Conservation (phyloP, 345 rosid species). For the Dipteronia sinensis region DNA sequence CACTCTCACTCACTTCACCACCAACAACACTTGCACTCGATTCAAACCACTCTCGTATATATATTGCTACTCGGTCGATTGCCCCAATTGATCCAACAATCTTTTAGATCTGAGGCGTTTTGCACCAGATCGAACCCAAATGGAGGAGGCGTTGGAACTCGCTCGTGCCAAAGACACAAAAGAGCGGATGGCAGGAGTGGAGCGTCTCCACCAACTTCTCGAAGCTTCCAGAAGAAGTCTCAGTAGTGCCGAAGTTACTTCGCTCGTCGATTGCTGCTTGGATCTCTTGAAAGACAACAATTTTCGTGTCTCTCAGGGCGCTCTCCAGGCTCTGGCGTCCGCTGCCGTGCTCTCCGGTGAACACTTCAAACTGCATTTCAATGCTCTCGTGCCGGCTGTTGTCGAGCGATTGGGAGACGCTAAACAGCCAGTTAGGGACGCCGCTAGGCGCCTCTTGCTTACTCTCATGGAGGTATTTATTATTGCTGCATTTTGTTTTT, state of each 20-base stretch:
- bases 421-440: conserved; percentile 94
- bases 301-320: conserved; percentile 92
- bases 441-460: conserved; percentile 87
- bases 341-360: conserved; percentile 98
- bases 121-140: conserved; percentile 52
- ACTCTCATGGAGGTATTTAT: conserved; percentile 94
- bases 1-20: conserved; percentile 27
- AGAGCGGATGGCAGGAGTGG: conserved; percentile 99
- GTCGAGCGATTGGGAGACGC: conserved; percentile 91
- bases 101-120: conserved; percentile 46
- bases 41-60: not conserved
- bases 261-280: conserved; percentile 89
- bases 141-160: conserved; percentile 98
- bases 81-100: conserved; percentile 12
- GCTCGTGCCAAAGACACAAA: conserved; percentile 98
- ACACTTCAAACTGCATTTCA: conserved; percentile 89
- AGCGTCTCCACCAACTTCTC: conserved; percentile 82
- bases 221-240: conserved; percentile 85
- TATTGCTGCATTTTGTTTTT: not conserved
- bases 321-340: conserved; percentile 91
- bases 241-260: conserved; percentile 68
- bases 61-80: not conserved
- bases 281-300: conserved; percentile 97
- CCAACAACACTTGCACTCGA: conserved; percentile 11
- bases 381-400: conserved; percentile 89